A percentile compares a stretch with the other conserved stretches of the same genome.
Conservation (phyloP, 2,329 filamentous ascomycete species). For the Pseudonectria buxi region DNA sequence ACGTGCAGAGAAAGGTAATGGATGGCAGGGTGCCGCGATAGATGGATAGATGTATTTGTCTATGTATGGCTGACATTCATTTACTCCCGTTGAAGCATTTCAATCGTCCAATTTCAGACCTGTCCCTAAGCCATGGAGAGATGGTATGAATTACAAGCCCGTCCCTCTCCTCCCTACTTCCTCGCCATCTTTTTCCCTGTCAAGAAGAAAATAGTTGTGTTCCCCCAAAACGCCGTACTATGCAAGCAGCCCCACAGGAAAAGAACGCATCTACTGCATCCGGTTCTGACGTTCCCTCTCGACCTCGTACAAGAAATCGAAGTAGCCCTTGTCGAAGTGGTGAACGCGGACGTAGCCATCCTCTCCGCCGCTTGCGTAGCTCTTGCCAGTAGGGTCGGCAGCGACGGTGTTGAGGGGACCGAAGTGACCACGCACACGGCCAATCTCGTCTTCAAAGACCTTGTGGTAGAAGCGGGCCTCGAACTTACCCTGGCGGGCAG, state of each 20-base stretch:
- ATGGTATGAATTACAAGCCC: conserved; percentile 26
- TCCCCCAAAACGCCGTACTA: conserved; percentile 35
- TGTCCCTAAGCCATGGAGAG: conserved; percentile 23
- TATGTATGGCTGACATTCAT: conserved; percentile 6
- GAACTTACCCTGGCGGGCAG: conserved; percentile 94
- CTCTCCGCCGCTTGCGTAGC: conserved; percentile 93
- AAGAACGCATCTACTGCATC: conserved; percentile 29
- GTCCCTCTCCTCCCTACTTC: conserved; percentile 2
- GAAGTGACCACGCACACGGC: conserved; percentile 94
- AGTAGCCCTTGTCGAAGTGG: conserved; percentile 98
- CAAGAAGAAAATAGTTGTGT: conserved; percentile 26
- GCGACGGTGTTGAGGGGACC: conserved; percentile 95
- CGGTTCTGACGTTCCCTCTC: conserved; percentile 69
- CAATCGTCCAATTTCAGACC: conserved; percentile 21
- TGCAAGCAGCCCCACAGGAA: conserved; percentile 34
- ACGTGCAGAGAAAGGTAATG: neutral
- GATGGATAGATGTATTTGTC: conserved; percentile 8
- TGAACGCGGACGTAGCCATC: conserved; percentile 98
- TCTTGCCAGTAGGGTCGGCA: conserved; percentile 81
- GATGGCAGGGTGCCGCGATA: neutral
- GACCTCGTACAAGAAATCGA: conserved; percentile 98
- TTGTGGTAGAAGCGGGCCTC: conserved; percentile 99
- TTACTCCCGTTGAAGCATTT: conserved; percentile 8
- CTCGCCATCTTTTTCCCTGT: conserved; percentile 19
- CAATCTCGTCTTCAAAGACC: conserved; percentile 98